phyloP scores from a whole-genome alignment of 495 filamentous ascomycete species.

The Viridothelium virens region DNA sequence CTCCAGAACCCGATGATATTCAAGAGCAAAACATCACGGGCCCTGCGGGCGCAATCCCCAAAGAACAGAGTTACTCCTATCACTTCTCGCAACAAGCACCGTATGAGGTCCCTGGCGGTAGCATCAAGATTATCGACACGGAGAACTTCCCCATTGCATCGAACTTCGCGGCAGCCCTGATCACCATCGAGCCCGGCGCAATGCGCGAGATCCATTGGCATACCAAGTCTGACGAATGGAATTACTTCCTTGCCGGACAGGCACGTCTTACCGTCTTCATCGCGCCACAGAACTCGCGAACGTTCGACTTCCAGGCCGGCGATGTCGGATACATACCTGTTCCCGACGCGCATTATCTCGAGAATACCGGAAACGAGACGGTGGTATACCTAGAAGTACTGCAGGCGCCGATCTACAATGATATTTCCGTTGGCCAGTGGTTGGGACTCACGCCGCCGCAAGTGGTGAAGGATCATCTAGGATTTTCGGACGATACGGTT shows the following conservation, averaged over 20 bases:
- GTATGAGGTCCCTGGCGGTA: conserved; percentile 52
- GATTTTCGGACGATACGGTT: conserved; percentile 19
- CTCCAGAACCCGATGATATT: conserved; percentile 52
- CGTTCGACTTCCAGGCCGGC: conserved; percentile 43
- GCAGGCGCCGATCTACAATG: conserved; percentile 17
- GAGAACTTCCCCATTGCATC: conserved; percentile 52
- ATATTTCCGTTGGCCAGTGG: conserved; percentile 22
- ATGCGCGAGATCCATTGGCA: conserved; percentile 57
- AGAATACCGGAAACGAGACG: conserved; percentile 39
- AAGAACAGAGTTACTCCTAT: conserved; percentile 51
- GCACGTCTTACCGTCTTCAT: conserved; percentile 48
- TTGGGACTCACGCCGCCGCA: conserved; percentile 21
- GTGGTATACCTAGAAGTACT: conserved; percentile 22
- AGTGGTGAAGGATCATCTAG: conserved; percentile 26
- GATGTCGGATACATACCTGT: conserved; percentile 55
- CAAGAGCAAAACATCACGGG: conserved; percentile 54
- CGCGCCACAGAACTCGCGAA: conserved; percentile 36
- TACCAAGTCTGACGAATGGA: conserved; percentile 51
- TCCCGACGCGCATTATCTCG: conserved; percentile 57
- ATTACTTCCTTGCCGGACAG: conserved; percentile 45
- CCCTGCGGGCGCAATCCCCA: conserved; percentile 49
- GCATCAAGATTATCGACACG: conserved; percentile 61
- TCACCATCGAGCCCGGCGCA: conserved; percentile 53
- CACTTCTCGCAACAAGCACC: conserved; percentile 58
- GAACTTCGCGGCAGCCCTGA: conserved; percentile 55